Evolutionary conservation across 768 basidiomycete species (phyloP), one percentile per base, ranked within the genome.

Genomic region (Leccinum arenicola): DNA sequence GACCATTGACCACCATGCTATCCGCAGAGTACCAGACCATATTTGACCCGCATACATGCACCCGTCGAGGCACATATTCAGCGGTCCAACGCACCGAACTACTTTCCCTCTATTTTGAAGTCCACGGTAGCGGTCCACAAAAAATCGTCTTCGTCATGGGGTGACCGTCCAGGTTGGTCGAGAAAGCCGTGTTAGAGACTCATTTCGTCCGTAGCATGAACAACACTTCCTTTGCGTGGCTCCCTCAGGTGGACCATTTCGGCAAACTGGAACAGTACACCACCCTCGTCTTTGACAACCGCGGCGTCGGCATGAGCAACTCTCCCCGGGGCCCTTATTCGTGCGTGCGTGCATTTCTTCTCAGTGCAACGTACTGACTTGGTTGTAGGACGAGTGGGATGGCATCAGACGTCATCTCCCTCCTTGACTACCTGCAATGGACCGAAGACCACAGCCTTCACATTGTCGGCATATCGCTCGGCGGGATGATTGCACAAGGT

Each of bases 401-500:
- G 91, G 91, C 92, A 3, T 82, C 87, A 57, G 92, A 94, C 61
- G 77, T 77, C 6, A 72, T 91, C 29, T 80, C 77, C 11, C 77
- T 93, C 4, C 76, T 94, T 5, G 80, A 93, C 64, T 81, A 84
- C 63, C 61, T 94, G 6, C 86, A 82, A 2, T 94, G 91, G 90
- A 90, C 81, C 0, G 78, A 69, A 7, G 73, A 81, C 10, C 81
- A 82, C 5, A 79, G 80, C 51, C 48, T 94, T 6, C 86, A 93
- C 65, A 72, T 93, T 33, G 86, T 93, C 21, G 88, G 92, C 8
- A 73, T 84, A 23, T 91, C 89, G 40, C 70, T 94, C 5, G 92
- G 92, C 2, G 91, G 91, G 5, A 93, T 93, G 91, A 90, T 91
- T 52, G 84, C 89, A 0, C 88, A 90, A 74, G 87, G 88, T 87